phyloP scores from a whole-genome alignment of 495 filamentous ascomycete species.

The Aspergillus cristatus region DNA sequence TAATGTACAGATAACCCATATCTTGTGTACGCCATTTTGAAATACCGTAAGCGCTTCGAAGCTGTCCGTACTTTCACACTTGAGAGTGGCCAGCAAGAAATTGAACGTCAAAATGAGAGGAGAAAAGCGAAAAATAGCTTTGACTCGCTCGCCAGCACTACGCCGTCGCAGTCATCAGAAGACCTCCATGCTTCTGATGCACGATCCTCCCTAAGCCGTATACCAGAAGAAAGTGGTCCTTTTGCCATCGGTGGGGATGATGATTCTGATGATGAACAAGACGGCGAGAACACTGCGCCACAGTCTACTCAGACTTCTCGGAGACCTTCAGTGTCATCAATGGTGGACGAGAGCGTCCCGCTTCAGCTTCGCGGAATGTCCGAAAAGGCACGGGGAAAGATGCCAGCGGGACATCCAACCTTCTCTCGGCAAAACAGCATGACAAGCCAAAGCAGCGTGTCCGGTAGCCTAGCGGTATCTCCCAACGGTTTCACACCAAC shows the following conservation, averaged over 20 bases:
- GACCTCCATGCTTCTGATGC: constrained; percentile 55
- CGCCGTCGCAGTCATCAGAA: constrained; percentile 54
- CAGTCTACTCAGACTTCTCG: constrained; percentile 61
- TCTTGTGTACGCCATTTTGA: constrained; percentile 73
- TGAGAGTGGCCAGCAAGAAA: constrained; percentile 90
- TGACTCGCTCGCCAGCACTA: constrained; percentile 25
- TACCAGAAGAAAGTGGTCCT: constrained; percentile 70
- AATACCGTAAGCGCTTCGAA: constrained; percentile 75
- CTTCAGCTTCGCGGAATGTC: constrained; percentile 91
- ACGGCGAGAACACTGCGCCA: constrained; percentile 55
- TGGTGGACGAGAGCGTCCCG: constrained; percentile 74
- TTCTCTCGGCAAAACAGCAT: constrained; percentile 93
- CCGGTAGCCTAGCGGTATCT: constrained; percentile 40
- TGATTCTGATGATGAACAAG: constrained; percentile 67
- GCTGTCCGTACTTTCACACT: constrained; percentile 85
- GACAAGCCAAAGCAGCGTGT: constrained; percentile 66
- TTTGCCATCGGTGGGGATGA: constrained; percentile 90
- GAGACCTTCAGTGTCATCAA: constrained; percentile 62
- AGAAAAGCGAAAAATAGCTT: constrained; percentile 54
- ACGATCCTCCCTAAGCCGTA: constrained; percentile 57
- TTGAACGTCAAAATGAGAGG: constrained; percentile 67
- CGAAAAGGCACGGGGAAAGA: constrained; percentile 93
- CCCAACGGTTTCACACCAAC: constrained; percentile 67
- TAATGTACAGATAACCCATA: constrained; percentile 61
- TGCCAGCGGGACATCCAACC: constrained; percentile 72